A percentile compares a stretch with the other conserved stretches of the same genome.
phyloP scores from a whole-genome alignment of 2,329 filamentous ascomycete species.

The Penicillium glabrum region DNA sequence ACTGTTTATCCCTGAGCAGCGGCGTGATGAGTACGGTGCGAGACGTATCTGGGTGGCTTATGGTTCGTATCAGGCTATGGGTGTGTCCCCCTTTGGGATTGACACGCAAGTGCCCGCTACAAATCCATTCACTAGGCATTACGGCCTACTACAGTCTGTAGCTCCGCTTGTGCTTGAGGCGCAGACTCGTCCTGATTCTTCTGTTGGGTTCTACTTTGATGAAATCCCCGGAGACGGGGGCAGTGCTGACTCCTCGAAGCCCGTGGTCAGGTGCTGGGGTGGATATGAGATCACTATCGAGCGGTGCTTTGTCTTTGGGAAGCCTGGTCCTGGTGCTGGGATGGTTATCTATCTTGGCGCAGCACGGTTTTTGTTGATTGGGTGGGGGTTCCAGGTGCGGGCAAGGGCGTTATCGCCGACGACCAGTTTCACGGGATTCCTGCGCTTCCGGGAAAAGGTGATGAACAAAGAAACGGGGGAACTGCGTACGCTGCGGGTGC shows the following conservation, averaged over 20 bases:
- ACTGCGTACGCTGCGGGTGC: slow-evolving; percentile 35
- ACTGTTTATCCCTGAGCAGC: slow-evolving; percentile 51
- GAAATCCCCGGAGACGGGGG: slow-evolving; percentile 24
- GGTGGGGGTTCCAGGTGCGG: slow-evolving; percentile 46
- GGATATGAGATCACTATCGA: slow-evolving; percentile 40
- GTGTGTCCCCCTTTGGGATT: slow-evolving; percentile 42
- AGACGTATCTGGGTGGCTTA: slow-evolving; percentile 41
- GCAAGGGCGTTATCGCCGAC: slow-evolving; percentile 29
- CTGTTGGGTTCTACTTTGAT: slow-evolving; percentile 44
- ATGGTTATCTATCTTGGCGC: slow-evolving; percentile 45
- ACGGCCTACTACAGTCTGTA: slow-evolving; percentile 39
- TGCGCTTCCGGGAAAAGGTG: slow-evolving; percentile 43
- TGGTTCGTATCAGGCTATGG: slow-evolving; percentile 37
- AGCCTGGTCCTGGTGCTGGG: slow-evolving; percentile 41
- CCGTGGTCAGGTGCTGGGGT: slow-evolving; percentile 34
- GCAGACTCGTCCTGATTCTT: slow-evolving; percentile 33
- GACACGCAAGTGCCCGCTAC: slow-evolving; percentile 39
- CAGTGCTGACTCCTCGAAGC: slow-evolving; percentile 21
- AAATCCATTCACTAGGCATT: slow-evolving; percentile 32
- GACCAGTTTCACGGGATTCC: slow-evolving; percentile 45
- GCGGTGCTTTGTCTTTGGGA: slow-evolving; percentile 49
- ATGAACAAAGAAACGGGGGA: slow-evolving; percentile 31
- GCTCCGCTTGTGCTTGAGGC: slow-evolving; percentile 40
- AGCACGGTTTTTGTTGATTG: slow-evolving; percentile 45
- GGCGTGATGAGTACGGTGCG: slow-evolving; percentile 46